Conservation (phyloP, 139 green algal genomes). For the Chlorella ohadii region DNA sequence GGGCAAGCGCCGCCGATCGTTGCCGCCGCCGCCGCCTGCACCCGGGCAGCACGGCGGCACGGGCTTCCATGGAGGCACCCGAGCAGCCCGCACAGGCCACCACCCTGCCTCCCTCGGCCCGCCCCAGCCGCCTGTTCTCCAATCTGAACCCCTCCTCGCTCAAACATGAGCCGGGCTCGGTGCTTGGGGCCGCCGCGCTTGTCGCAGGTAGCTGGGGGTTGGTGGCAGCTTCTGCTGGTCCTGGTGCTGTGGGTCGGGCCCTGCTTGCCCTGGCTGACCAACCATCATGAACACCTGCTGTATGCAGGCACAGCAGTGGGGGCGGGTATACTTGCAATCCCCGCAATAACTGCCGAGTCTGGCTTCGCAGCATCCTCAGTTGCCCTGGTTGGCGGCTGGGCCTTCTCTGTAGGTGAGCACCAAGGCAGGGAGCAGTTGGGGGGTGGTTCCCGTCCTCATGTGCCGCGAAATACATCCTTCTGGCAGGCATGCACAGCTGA, state of each 20-base stretch:
- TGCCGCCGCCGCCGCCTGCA: slow-evolving; percentile 15
- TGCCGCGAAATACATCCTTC: too few species aligned
- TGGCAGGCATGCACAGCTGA: too few species aligned
- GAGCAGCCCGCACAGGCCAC: too few species aligned
- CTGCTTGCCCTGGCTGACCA: too few species aligned
- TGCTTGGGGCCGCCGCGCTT: slow-evolving; percentile 52
- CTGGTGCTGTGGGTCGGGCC: too few species aligned
- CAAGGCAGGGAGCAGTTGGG: too few species aligned
- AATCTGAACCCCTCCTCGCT: slow-evolving; percentile 52
- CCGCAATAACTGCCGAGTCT: slow-evolving; percentile 47
- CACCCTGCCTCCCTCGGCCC: too few species aligned
- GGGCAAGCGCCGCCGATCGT: background rate
- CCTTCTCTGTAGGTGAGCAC: slow-evolving; percentile 26
- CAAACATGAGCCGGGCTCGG: slow-evolving; percentile 52
- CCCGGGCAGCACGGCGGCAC: background rate
- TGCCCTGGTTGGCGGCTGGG: slow-evolving; percentile 16
- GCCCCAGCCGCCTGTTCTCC: slow-evolving; percentile 34
- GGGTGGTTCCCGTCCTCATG: too few species aligned
- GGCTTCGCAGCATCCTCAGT: slow-evolving; percentile 51
- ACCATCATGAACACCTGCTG: too few species aligned
- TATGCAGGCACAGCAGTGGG: slow-evolving; percentile 77
- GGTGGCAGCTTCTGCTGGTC: too few species aligned
- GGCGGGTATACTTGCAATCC: slow-evolving; percentile 76
- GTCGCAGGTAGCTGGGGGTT: too few species aligned
- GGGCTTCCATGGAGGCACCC: too few species aligned